Conservation (phyloP, 441 rosid species). For the Pelargonium cotyledonis region DNA sequence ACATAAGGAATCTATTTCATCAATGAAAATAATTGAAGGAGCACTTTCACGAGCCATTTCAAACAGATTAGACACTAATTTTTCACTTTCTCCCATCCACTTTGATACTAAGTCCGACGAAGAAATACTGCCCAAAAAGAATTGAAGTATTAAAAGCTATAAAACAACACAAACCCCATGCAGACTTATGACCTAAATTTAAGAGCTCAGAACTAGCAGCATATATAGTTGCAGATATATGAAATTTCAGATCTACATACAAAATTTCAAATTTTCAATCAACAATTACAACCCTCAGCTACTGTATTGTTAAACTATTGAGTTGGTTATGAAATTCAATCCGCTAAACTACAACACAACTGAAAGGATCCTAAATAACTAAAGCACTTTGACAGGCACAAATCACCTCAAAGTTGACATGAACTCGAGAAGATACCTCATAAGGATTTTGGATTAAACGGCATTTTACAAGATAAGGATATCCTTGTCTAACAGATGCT, state of each 20-base stretch:
- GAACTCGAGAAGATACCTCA: too few species aligned
- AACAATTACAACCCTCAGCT: too few species aligned
- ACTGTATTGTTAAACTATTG: too few species aligned
- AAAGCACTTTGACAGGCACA: too few species aligned
- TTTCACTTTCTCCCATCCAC: conserved; percentile 99
- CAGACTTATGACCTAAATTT: conserved; percentile 4
- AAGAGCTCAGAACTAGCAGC: not conserved
- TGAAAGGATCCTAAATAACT: too few species aligned
- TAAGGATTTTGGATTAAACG: too few species aligned
- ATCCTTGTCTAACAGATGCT: too few species aligned
- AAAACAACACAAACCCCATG: conserved; percentile 1
- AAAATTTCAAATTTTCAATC: too few species aligned
- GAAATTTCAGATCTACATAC: not conserved
- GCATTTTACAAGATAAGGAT: too few species aligned
- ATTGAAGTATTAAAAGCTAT: conserved; percentile 13
- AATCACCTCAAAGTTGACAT: too few species aligned
- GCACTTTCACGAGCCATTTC: conserved; percentile 99
- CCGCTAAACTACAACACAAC: too few species aligned
- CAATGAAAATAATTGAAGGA: conserved; percentile 90
- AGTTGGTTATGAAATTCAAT: too few species aligned
- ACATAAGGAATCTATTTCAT: conserved; percentile 97
- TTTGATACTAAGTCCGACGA: conserved; percentile 98
- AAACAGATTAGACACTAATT: conserved; percentile 92
- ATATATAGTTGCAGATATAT: not conserved
- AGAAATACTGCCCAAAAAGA: conserved; percentile 52